Evolutionary conservation across 2,329 filamentous ascomycete genomes (phyloP), one percentile per base, ranked within the genome.

Genomic region (Alternaria alternata): DNA sequence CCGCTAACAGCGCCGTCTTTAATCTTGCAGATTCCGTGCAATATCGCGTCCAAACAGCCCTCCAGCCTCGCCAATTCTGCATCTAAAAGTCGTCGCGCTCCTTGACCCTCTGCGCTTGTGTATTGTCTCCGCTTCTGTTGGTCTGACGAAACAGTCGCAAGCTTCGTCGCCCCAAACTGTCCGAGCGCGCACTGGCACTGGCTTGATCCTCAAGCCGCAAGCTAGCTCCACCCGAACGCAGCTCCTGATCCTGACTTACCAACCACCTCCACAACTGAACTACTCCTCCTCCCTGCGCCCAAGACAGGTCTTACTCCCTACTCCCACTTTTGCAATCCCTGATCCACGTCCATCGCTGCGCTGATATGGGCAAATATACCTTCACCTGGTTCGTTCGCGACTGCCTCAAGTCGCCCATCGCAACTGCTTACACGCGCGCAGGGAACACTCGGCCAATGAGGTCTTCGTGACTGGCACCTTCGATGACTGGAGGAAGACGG

Each of bases 381-480:
- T 91, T 91, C 82, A 88, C 85, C 78, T 91, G 89, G 89, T 91
- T 81, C 81, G 88, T 52, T 14, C 34, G 53, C 59, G 44, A 32
- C 59, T 55, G 14, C 42, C 24, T 7, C 41, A 20, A 30, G 18
- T 24, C 61, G 34, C 30, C 47, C 61, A 59, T 49, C 55, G 58
- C 59, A 54, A 58, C 60, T 59, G 59, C 66, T 72, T 55, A 73
- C 68, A 24, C 20, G 49, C 55, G 48, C 55, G 32, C 63, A 97
- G 94, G 94, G 88, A 90, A 76, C 89, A 95, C 79, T 84, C 88
- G 71, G 94, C 91, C 77, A 86, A 89, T 69, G 91, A 96, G 77
- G 94, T 98, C 79, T 94, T 91, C 80, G 95, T 98, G 71, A 98
- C 94, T 41, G 95, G 95, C 77, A 94, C 92, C 65, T 98, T 98